phyloP scores from a whole-genome alignment of 176 grass and related monocot genomes.

The Triticum timopheevii region DNA sequence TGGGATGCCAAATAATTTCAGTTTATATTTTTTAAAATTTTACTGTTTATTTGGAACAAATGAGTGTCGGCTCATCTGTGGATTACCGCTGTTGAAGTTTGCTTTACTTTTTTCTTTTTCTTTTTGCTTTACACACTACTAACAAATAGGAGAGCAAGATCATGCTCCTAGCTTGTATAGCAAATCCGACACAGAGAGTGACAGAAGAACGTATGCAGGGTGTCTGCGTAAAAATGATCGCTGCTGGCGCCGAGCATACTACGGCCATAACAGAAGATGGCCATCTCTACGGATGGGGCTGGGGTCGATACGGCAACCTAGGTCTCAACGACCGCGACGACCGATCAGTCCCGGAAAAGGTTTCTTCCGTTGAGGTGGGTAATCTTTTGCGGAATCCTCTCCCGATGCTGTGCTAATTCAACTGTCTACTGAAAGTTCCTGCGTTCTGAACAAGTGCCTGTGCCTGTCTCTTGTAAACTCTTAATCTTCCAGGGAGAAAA shows the following conservation, averaged over 20 bases:
- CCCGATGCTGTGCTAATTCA: not conserved
- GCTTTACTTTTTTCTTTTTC: no score
- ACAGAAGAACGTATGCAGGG: constrained; percentile 28
- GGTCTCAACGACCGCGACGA: constrained; percentile 66
- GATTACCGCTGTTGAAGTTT: no score
- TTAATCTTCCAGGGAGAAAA: constrained; percentile 48
- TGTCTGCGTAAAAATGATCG: constrained; percentile 63
- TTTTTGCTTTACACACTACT: no score
- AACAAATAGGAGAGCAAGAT: no score
- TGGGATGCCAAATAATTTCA: no score
- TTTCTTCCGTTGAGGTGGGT: constrained; percentile 54
- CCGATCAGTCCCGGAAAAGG: constrained; percentile 56
- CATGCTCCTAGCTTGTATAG: no score
- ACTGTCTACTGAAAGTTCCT: not conserved
- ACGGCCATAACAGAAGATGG: constrained; percentile 66
- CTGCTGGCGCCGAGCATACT: constrained; percentile 79
- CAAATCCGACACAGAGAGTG: not conserved
- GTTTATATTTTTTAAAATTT: no score
- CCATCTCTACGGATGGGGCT: constrained; percentile 78
- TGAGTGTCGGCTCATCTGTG: no score
- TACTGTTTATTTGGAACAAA: no score
- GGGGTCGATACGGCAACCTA: constrained; percentile 80
- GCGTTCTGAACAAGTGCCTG: not conserved
- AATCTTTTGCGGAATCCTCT: not conserved
- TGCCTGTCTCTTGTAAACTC: not conserved